A percentile compares a stretch with the other conserved stretches of the same genome.
These are phyloP conservation scores for Glomus cerebriforme DNA, from an alignment of 192 early-diverging fungal species.

Conservation along the genomic window DNA sequence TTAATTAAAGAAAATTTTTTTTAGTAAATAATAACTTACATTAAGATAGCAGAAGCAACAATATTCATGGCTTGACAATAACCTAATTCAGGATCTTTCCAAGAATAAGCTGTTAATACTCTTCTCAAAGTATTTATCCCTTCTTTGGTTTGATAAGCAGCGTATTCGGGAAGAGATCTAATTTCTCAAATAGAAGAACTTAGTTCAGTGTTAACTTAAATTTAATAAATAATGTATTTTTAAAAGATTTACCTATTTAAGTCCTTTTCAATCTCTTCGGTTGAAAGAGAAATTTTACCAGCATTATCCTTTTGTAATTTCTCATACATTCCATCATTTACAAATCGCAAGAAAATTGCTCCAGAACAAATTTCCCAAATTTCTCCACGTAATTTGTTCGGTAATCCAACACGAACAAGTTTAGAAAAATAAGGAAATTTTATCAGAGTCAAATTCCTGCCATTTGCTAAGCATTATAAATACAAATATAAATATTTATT, in stretches of 20 bases:
- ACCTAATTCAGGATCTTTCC: slow-evolving; percentile 89
- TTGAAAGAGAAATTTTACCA: slow-evolving; percentile 73
- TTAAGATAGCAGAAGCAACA: slow-evolving; percentile 90
- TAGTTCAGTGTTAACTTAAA: neutral
- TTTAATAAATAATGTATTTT: neutral
- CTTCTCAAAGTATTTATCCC: slow-evolving; percentile 93
- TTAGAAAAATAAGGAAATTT: slow-evolving; percentile 82
- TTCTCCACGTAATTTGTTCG: slow-evolving; percentile 86
- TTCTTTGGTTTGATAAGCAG: slow-evolving; percentile 86
- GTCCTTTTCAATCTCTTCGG: slow-evolving; percentile 97
- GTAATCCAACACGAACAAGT: slow-evolving; percentile 87
- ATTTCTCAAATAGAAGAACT: neutral
- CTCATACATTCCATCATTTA: slow-evolving; percentile 84
- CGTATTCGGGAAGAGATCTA: slow-evolving; percentile 91
- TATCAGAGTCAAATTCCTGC: slow-evolving; percentile 85
- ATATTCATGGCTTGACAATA: slow-evolving; percentile 99
- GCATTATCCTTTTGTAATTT: slow-evolving; percentile 68
- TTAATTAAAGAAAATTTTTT: neutral
- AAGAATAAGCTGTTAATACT: slow-evolving; percentile 84
- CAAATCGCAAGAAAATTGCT: slow-evolving; percentile 82
- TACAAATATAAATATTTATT: neutral
- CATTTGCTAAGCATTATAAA: slow-evolving; percentile 49
- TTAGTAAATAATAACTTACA: slow-evolving; percentile 48
- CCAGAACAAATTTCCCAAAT: slow-evolving; percentile 94
- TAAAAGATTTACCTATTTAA: slow-evolving; percentile 63